Evolutionary conservation across 176 grass and related monocot genomes (phyloP), one percentile per base, ranked within the genome.

Genomic region (Oryza australiensis): DNA sequence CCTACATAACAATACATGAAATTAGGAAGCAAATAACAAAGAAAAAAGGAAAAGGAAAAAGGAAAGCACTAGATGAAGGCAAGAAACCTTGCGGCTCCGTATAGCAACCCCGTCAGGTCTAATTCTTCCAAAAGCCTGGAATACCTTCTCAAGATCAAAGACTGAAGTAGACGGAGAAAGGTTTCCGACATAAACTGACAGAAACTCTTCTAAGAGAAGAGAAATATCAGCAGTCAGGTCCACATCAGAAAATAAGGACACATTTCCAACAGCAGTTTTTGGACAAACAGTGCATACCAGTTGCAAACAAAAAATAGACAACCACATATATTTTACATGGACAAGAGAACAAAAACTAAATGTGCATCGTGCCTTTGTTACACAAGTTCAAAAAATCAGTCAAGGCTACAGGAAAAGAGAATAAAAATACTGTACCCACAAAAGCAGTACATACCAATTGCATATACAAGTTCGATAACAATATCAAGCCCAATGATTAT

Each of bases 91-190:
- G 79, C 92, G 92, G 45, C 92, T 94, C 57, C 88, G 86, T 68
- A 94, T 88, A 63, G 92, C 86, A 88, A 94, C 92, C 69, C 88
- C 88, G 65, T 88, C 92, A 13, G 86, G 88, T 66, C 79, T 94
- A 68, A 94, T 82, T 79, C 41, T 88, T 80, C 92, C 92, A 73
- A 94, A 94, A 67, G 70, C 67, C 79, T 86, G 84, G 60, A 94
- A 94, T 43, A 62, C 86, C 71, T 94, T 90, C 76, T 94, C 86
- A 41, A 94, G 92, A 66, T 94, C 88, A 20, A 76, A 77, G 70
- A 86, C 80, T 81, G 92, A 86, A 81, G 87, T 86, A 84, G 88
- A 88, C 32, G 92, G 83, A 12, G 88, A 82, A 86, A 94, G 88
- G 83, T 94, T 94, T 30, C 92, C 86, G 14, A 94, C 80, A 64